Evolutionary conservation across 345 rosid species (phyloP).

Genomic region (Moricandia arvensis): DNA sequence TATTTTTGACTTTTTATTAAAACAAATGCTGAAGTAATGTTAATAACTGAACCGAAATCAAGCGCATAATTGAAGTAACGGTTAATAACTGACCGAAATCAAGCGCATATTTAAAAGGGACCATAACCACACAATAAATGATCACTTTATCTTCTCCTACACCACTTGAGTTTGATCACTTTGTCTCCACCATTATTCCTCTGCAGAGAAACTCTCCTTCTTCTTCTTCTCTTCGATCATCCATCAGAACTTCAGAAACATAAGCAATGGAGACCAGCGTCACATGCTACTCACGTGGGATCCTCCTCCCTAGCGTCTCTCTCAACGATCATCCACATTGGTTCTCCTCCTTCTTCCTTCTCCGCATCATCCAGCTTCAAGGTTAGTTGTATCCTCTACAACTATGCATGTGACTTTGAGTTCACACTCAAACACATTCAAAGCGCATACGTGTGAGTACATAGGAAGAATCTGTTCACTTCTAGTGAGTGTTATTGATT

Average conservation of each 20-base stretch:
- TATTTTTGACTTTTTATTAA: background rate
- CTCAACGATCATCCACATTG: constrained; percentile 64
- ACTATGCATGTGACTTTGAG: background rate
- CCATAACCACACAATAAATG: constrained; percentile 37
- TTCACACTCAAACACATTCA: background rate
- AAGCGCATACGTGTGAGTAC: no score
- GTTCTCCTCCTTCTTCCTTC: constrained; percentile 50
- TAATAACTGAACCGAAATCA: no score
- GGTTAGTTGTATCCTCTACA: constrained; percentile 42
- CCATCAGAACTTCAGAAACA: background rate
- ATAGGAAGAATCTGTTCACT: no score
- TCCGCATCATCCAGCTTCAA: constrained; percentile 60
- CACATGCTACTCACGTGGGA: constrained; percentile 64
- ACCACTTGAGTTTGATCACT: constrained; percentile 14
- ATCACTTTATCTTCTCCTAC: constrained; percentile 30
- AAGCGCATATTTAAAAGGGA: background rate
- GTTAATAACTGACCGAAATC: no score
- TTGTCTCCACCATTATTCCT: background rate
- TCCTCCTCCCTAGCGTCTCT: constrained; percentile 59
- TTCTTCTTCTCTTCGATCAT: constrained; percentile 23
- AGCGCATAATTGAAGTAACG: no score
- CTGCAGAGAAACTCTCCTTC: constrained; percentile 4
- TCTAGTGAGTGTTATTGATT: background rate
- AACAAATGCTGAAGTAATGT: no score
- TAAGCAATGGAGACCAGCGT: constrained; percentile 64